These are phyloP conservation scores for Cytospora paraplurivora DNA, from an alignment of 2,329 filamentous ascomycete species.

Conservation along the genomic window DNA sequence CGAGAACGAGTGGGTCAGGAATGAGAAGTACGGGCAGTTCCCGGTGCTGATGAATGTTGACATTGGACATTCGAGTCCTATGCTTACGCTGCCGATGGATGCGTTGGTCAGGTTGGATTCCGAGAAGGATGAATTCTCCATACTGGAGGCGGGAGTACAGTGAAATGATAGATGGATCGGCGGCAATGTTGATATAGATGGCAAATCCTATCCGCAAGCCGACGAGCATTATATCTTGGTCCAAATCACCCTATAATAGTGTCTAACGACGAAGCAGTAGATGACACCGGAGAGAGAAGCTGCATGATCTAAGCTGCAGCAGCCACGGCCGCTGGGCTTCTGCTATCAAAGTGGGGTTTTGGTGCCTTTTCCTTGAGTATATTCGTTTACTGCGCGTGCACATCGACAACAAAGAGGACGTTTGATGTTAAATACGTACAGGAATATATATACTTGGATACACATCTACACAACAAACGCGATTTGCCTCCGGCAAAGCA, in stretches of 20 bases:
- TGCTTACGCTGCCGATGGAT: slow-evolving; percentile 46
- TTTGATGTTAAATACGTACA: background rate
- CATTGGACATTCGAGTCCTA: slow-evolving; percentile 46
- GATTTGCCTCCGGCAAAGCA: background rate
- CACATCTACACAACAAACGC: background rate
- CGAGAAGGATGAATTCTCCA: slow-evolving; percentile 12
- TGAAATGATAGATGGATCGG: background rate
- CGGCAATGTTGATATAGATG: background rate
- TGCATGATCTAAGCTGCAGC: background rate
- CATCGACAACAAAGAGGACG: background rate
- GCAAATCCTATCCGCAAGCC: background rate
- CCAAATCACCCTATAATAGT: background rate
- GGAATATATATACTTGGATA: background rate
- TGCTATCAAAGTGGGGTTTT: background rate
- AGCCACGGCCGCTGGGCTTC: background rate
- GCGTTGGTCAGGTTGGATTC: slow-evolving; percentile 41
- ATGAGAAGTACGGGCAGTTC: slow-evolving; percentile 33
- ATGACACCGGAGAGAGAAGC: background rate
- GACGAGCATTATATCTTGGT: background rate
- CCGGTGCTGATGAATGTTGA: slow-evolving; percentile 47
- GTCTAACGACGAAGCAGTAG: background rate
- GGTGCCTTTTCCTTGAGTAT: too few species aligned
- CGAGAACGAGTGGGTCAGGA: slow-evolving; percentile 32
- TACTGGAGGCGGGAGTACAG: slow-evolving; percentile 15
- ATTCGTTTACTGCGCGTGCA: background rate